These are phyloP conservation scores for Chenopodium formosanum DNA, from an alignment of 148 eudicot species.

Conservation along the genomic window DNA sequence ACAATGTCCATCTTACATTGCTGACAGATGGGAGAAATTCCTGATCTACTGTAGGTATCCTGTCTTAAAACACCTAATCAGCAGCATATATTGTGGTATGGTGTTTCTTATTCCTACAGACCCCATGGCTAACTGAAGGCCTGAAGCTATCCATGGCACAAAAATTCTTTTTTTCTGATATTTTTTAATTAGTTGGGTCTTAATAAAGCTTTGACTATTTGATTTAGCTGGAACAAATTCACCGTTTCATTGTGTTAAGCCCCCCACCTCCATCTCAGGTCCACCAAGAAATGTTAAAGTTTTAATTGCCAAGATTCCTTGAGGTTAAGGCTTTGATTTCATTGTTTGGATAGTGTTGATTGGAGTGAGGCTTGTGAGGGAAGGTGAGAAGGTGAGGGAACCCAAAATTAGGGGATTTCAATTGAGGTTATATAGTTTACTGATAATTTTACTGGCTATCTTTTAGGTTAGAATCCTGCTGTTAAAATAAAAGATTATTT, in stretches of 20 bases:
- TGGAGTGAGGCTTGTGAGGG: neutral
- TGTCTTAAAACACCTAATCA: neutral
- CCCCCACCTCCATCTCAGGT: neutral
- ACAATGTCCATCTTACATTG: neutral
- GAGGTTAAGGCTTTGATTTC: no score
- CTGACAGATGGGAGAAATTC: neutral
- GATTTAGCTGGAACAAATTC: neutral
- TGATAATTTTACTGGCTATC: no score
- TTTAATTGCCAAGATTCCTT: no score
- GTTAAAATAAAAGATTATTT: no score
- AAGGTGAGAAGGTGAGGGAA: neutral
- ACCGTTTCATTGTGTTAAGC: neutral
- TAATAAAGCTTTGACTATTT: neutral
- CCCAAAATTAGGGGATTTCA: neutral
- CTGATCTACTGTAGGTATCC: neutral
- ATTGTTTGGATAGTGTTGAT: neutral
- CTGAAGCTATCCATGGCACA: neutral
- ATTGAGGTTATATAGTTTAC: no score
- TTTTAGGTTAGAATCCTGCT: no score
- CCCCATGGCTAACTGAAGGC: neutral
- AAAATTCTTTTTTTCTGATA: neutral
- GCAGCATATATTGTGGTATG: neutral
- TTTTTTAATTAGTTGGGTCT: neutral
- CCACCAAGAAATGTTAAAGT: no score
- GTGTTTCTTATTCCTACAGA: neutral